These are phyloP conservation scores for Eucalyptus camaldulensis DNA, from an alignment of 345 rosid genomes.

Conservation along the genomic window DNA sequence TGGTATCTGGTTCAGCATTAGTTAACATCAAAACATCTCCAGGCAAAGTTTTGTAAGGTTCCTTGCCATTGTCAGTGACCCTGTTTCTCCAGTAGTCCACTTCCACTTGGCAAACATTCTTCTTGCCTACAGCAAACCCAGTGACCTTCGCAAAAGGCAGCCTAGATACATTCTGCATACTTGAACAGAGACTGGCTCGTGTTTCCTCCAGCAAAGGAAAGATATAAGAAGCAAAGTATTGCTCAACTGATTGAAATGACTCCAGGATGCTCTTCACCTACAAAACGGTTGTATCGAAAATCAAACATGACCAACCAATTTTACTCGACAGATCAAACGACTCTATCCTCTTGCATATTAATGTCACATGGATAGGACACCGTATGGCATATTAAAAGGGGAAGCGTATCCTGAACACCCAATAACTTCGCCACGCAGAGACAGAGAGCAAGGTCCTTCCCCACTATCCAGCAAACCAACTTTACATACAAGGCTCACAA, in stretches of 20 bases:
- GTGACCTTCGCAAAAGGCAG: not conserved
- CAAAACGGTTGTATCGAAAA: not conserved
- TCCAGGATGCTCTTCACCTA: slow-evolving; percentile 8
- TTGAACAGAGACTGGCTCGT: not conserved
- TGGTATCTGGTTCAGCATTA: not conserved
- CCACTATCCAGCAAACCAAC: not conserved
- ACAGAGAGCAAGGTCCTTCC: not conserved
- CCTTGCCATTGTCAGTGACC: not conserved
- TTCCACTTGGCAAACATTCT: not conserved
- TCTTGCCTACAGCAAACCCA: not conserved
- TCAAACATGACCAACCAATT: not conserved
- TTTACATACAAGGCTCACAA: not conserved
- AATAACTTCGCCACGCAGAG: not conserved
- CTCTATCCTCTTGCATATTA: not conserved
- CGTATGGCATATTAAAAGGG: not conserved
- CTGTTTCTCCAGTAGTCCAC: slow-evolving; percentile 1
- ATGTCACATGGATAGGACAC: not conserved
- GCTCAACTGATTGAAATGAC: not conserved
- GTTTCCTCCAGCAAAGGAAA: slow-evolving; percentile 9
- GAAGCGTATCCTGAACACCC: not conserved
- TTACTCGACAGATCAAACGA: not conserved
- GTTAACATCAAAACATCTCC: slow-evolving; percentile 2
- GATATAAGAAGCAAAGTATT: not conserved
- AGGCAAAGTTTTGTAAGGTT: not conserved
- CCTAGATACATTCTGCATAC: not conserved